phyloP scores from a whole-genome alignment of 2,329 filamentous ascomycete genomes.

The Fusarium proliferatum region DNA sequence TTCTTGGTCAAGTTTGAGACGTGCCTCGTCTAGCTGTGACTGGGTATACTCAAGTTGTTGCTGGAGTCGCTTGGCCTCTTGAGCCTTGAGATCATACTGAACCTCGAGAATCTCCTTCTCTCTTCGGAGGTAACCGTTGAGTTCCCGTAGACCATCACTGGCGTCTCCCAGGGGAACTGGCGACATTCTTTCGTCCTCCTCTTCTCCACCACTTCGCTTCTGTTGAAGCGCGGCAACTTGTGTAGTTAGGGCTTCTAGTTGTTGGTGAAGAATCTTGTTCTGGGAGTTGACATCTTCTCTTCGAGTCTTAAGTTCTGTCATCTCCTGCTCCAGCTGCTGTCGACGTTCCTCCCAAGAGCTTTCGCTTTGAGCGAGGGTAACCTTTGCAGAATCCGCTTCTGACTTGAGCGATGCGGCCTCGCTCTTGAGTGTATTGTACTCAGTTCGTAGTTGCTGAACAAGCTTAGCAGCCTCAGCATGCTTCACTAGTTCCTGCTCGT shows the following conservation, averaged over 20 bases:
- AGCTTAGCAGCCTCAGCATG: conserved; percentile 94
- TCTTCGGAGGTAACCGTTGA: conserved; percentile 89
- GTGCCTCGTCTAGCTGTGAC: conserved; percentile 87
- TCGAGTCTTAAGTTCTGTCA: conserved; percentile 79
- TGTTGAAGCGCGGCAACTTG: conserved; percentile 86
- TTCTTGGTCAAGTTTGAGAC: conserved; percentile 91
- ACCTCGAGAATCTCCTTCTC: conserved; percentile 99
- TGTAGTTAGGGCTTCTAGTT: conserved; percentile 83
- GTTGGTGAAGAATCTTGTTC: conserved; percentile 89
- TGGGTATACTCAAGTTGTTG: conserved; percentile 91
- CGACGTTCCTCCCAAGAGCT: conserved; percentile 88
- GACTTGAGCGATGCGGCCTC: conserved; percentile 79
- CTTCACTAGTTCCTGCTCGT: conserved; percentile 93
- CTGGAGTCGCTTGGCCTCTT: conserved; percentile 88
- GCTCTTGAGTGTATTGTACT: conserved; percentile 85
- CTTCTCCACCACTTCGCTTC: conserved; percentile 68
- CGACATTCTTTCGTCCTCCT: conserved; percentile 64
- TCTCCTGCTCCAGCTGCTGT: conserved; percentile 84
- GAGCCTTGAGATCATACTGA: conserved; percentile 89
- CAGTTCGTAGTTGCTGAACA: conserved; percentile 80
- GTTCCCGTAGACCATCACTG: conserved; percentile 83
- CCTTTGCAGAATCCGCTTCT: conserved; percentile 87
- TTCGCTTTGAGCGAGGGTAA: conserved; percentile 81
- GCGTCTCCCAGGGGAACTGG: conserved; percentile 66
- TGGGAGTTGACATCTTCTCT: conserved; percentile 88